Evolutionary conservation across 78 protist species (phyloP).

Genomic region (Dictyostelium brefeldianum): DNA sequence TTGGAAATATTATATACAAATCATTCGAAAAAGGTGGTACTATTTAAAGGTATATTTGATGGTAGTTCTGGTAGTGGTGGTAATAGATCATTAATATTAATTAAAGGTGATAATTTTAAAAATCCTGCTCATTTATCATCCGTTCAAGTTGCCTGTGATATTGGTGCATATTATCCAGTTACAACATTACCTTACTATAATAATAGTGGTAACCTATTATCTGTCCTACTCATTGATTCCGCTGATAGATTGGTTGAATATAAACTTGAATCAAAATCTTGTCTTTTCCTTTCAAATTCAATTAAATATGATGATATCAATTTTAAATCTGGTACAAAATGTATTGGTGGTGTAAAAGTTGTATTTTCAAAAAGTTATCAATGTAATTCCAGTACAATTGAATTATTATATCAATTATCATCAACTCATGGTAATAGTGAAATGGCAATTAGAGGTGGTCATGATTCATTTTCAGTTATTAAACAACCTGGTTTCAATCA

Average conservation of each 20-base stretch:
- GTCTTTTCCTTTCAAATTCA: background rate
- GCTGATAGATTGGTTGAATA: slow-evolving; percentile 1
- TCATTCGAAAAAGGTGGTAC: slow-evolving; percentile 19
- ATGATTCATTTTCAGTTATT: background rate
- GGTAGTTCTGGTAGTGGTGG: background rate
- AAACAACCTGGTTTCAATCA: background rate
- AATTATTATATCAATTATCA: background rate
- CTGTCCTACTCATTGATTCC: background rate
- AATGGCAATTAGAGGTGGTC: background rate
- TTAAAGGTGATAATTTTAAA: slow-evolving; percentile 55
- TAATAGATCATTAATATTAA: background rate
- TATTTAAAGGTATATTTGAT: slow-evolving; percentile 43
- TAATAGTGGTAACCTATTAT: background rate
- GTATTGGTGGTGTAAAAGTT: background rate
- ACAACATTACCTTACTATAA: slow-evolving; percentile 14
- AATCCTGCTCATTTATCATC: slow-evolving; percentile 13
- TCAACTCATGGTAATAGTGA: background rate
- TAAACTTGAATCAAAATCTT: background rate
- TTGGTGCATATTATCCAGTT: background rate
- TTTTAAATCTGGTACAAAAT: background rate
- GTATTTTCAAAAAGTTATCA: slow-evolving; percentile 3
- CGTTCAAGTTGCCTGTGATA: background rate
- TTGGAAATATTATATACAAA: slow-evolving; percentile 35
- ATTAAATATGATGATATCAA: background rate
- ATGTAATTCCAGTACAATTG: background rate